phyloP scores from a whole-genome alignment of 1,139 yeast species.

The Blastobotrys buckinghamii region DNA sequence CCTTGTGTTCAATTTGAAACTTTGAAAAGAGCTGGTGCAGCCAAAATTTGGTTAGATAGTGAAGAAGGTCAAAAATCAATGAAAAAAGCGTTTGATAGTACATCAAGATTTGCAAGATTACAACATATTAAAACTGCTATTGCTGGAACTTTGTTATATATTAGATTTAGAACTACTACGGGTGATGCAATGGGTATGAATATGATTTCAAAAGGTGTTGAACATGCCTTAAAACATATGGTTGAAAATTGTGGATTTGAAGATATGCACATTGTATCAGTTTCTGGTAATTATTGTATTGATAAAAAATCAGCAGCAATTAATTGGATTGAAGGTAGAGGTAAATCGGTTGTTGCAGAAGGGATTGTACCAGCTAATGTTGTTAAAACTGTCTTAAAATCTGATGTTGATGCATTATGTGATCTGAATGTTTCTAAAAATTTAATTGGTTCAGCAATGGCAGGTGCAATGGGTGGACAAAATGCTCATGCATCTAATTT shows the following conservation, averaged over 20 bases:
- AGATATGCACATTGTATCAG: constrained; percentile 88
- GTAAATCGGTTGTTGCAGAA: constrained; percentile 97
- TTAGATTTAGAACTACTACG: constrained; percentile 92
- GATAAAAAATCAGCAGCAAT: constrained; percentile 98
- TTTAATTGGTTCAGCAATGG: constrained; percentile 95
- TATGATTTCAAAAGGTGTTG: constrained; percentile 98
- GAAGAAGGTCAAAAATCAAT: constrained; percentile 82
- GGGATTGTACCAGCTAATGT: constrained; percentile 80
- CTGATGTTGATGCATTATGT: constrained; percentile 88
- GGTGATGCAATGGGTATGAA: constrained; percentile 99
- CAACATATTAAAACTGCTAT: constrained; percentile 87
- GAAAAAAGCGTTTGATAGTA: constrained; percentile 89
- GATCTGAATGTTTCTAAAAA: constrained; percentile 85
- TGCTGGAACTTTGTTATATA: constrained; percentile 87
- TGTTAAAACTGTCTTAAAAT: constrained; percentile 76
- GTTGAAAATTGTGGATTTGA: constrained; percentile 83
- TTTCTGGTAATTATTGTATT: constrained; percentile 95
- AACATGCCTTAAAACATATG: constrained; percentile 77
- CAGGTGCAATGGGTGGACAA: constrained; percentile 96
- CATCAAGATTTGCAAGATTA: constrained; percentile 94
- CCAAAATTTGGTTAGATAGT: constrained; percentile 92
- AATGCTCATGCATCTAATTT: constrained; percentile 97
- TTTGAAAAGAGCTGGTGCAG: constrained; percentile 84
- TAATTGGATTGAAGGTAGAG: constrained; percentile 99
- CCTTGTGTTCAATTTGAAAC: constrained; percentile 91